Evolutionary conservation across 768 basidiomycete genomes (phyloP), one percentile per base, ranked within the genome.

Genomic region (Xanthoconium stramineum): DNA sequence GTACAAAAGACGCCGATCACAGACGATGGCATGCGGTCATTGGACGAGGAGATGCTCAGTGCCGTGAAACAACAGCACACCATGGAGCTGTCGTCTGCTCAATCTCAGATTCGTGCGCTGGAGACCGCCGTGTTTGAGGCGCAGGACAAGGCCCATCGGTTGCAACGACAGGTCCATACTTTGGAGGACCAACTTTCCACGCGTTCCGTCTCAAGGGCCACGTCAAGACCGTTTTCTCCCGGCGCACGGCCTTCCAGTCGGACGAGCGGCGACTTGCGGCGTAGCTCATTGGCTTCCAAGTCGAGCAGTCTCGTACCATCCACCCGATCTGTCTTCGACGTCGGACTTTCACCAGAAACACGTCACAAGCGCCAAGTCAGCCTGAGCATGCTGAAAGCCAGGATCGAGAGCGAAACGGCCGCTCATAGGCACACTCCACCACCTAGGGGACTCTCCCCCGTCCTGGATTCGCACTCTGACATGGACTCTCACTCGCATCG

Each of bases 361-460:
- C 76, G 82, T 30, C 91, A 93, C 71, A 92, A 92, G 66, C 86
- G 91, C 53, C 82, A 84, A 63, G 84, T 91, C 62, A 91, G 89
- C 72, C 72, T 94, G 62, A 84, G 86, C 71, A 94, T 95, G 89
- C 82, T 95, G 49, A 93, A 92, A 66, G 91, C 90, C 20, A 84
- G 92, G 43, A 94, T 94, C 63, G 89, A 93, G 57, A 88, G 89
- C 68, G 92, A 94, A 70, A 74, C 79, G 19, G 83, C 79, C 15
- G 61, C 62, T 33, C 64, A 73, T 15, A 71, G 75, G 37, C 75
- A 74, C 33, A 77, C 82, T 2, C 73, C 78, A 12, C 83, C 83
- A 5, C 83, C 83, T 19, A 75, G 84, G 48, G 76, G 79, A 14
- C 72, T 85, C 50, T 86, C 85, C 37, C 81, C 81, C 24, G 77